A percentile compares a stretch with the other conserved stretches of the same genome.
phyloP scores from a whole-genome alignment of 768 basidiomycete genomes.

The Strobilomyces echinocephalus region DNA sequence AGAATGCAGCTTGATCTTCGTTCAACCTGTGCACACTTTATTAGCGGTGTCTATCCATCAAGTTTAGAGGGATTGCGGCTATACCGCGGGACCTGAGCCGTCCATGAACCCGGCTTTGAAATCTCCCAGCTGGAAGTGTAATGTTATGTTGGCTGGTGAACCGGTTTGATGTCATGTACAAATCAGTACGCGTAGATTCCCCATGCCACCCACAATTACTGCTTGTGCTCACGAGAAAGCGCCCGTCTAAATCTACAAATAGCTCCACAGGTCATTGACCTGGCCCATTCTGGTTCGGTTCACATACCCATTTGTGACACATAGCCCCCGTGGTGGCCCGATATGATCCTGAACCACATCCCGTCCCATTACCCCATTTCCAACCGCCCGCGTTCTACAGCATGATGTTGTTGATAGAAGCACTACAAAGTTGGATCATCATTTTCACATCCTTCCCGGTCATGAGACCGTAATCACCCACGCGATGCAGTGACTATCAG shows the following conservation, averaged over 20 bases:
- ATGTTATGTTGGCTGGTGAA: conserved; percentile 9
- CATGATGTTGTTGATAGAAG: conserved; percentile 88
- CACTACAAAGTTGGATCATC: conserved; percentile 42
- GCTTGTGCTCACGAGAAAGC: conserved; percentile 86
- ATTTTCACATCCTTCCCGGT: conserved; percentile 15
- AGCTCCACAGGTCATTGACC: conserved; percentile 20
- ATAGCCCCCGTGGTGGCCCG: conserved; percentile 93
- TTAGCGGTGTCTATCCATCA: too few species aligned
- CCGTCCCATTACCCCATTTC: conserved; percentile 67
- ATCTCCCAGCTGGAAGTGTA: conserved; percentile 21
- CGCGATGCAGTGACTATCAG: conserved; percentile 87
- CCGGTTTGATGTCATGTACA: conserved; percentile 77
- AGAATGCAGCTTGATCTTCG: too few species aligned
- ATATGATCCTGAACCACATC: conserved; percentile 89
- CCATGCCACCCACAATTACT: conserved; percentile 95
- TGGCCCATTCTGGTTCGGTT: conserved; percentile 5
- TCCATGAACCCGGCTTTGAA: conserved; percentile 26
- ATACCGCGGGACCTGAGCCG: conserved; percentile 32
- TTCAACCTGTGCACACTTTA: too few species aligned
- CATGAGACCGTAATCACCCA: conserved; percentile 45
- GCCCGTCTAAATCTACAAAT: conserved; percentile 69
- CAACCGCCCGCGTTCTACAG: conserved; percentile 90
- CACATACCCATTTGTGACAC: conserved; percentile 88
- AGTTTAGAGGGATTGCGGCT: conserved; percentile 23
- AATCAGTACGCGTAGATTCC: conserved; percentile 82